Conservation (phyloP, 2,329 filamentous ascomycete species). For the Xenoacremonium recifei region DNA sequence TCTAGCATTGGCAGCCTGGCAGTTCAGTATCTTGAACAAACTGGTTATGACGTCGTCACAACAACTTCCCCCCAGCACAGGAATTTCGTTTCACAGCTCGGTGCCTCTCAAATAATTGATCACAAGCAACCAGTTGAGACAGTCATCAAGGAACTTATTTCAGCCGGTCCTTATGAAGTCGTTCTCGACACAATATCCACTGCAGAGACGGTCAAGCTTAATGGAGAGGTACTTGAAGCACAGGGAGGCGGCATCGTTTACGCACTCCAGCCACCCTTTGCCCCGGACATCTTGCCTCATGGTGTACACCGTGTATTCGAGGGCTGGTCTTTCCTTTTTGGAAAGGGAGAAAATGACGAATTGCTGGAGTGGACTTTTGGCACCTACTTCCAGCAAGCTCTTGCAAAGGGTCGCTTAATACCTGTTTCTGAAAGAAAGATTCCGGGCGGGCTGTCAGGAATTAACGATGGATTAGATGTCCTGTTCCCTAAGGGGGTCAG, state of each 20-base stretch:
- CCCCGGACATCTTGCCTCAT: conserved; percentile 9
- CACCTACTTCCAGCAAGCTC: conserved; percentile 13
- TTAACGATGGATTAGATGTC: conserved; percentile 12
- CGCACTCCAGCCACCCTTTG: conserved; percentile 15
- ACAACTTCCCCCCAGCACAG: conserved; percentile 16
- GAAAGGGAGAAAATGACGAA: conserved; percentile 12
- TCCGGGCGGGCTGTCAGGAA: conserved; percentile 11
- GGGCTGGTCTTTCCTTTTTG: conserved; percentile 16
- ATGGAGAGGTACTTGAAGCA: conserved; percentile 10
- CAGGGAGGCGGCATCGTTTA: conserved; percentile 14
- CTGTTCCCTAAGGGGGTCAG: conserved; percentile 16
- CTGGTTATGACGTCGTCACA: conserved; percentile 17
- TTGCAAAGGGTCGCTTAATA: conserved; percentile 7
- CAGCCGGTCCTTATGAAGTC: conserved; percentile 12
- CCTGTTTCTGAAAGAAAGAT: conserved; percentile 12
- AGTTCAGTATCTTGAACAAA: conserved; percentile 15
- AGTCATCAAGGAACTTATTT: conserved; percentile 3
- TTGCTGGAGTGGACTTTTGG: conserved; percentile 14
- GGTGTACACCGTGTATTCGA: conserved; percentile 16
- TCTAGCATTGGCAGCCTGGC: conserved; percentile 17
- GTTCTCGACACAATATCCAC: conserved; percentile 16
- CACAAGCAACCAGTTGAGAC: conserved; percentile 7
- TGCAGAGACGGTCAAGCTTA: conserved; percentile 12
- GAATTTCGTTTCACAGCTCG: conserved; percentile 12
- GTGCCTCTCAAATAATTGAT: conserved; percentile 8